Evolutionary conservation across 176 grass and related monocot genomes (phyloP).

Genomic region (Aechmea fasciata): DNA sequence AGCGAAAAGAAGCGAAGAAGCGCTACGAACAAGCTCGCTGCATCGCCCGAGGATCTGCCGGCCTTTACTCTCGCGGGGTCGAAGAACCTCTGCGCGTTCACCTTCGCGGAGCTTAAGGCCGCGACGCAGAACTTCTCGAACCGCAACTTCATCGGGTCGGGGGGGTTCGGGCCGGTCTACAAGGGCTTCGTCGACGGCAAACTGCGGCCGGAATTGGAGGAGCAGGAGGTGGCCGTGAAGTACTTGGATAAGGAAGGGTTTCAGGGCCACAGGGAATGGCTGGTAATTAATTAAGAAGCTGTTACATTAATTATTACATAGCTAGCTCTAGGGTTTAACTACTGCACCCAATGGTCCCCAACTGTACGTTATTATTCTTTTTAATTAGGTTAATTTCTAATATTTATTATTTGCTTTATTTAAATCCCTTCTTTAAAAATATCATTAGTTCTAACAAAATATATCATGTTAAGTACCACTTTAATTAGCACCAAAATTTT

Average conservation of each 20-base stretch:
- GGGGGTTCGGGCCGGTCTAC: conserved; percentile 77
- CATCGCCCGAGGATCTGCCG: conserved; percentile 69
- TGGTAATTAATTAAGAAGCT: conserved; percentile 59
- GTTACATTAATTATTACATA: not conserved
- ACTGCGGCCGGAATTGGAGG: conserved; percentile 39
- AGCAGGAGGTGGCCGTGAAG: conserved; percentile 70
- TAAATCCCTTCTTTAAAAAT: too few species aligned
- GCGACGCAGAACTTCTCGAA: conserved; percentile 48
- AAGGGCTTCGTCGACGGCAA: conserved; percentile 49
- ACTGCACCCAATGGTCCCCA: too few species aligned
- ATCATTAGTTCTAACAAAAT: too few species aligned
- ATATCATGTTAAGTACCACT: too few species aligned
- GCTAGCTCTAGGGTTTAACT: too few species aligned
- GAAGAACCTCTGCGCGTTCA: conserved; percentile 75
- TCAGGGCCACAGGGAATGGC: conserved; percentile 90
- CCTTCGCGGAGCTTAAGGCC: conserved; percentile 46
- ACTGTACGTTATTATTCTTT: too few species aligned
- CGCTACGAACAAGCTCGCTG: not conserved
- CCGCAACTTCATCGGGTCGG: conserved; percentile 72
- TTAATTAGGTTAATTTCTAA: too few species aligned
- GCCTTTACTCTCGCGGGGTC: conserved; percentile 53
- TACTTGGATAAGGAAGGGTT: conserved; percentile 71
- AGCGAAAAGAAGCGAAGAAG: not conserved
- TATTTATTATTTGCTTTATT: too few species aligned
- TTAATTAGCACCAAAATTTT: too few species aligned